Evolutionary conservation across 768 basidiomycete species (phyloP), one percentile per base, ranked within the genome.

Genomic region (Hericium coralloides): DNA sequence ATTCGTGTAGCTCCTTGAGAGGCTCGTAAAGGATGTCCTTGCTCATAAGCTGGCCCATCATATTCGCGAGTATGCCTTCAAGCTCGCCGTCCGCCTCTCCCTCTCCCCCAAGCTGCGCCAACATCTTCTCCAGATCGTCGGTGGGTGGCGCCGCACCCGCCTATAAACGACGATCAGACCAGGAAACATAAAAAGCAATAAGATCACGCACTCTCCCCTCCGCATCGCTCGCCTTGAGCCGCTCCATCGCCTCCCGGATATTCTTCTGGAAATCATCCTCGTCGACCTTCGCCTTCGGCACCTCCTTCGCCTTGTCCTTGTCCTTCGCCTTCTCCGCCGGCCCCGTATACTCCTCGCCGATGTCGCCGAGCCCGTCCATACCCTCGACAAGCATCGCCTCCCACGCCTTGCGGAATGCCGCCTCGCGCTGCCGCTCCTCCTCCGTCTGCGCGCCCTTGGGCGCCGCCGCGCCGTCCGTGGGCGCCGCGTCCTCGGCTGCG

Each of bases 1-100:
- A 85, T 15, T 84, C 81, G 15, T 76, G 71, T 20, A 95, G 70
- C 66, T 95, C 92, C 62, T 88, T 89, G 57, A 95, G 66, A 0
- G 93, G 92, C 48, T 92, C 90, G 61, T 93, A 87, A n/a, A 95
- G 71, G 2, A 92, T 74, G 0, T 91, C 88, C 65, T 90, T 88
- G 72, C 79, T 81, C 84, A 92, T 84, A 23, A 92, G 74, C 68
- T 86, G 81, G 20, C 77, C 72, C 89, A 92, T 90, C 81, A 95
- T 87, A 23, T 68, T 79, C 67, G 94, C 90, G 9, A 95, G 75
- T 59, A 92, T 72, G 0, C 76, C 80, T 45, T 85, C 79, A 12
- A 93, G 66, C 23, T 76, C 75, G 12, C 68, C 71, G 2, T 71
- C 73, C 1, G 64, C 75, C 3, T 68, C 69, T 8, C 64, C 70